Evolutionary conservation across 2,329 filamentous ascomycete species (phyloP).

Genomic region (Aspergillus sp.): DNA sequence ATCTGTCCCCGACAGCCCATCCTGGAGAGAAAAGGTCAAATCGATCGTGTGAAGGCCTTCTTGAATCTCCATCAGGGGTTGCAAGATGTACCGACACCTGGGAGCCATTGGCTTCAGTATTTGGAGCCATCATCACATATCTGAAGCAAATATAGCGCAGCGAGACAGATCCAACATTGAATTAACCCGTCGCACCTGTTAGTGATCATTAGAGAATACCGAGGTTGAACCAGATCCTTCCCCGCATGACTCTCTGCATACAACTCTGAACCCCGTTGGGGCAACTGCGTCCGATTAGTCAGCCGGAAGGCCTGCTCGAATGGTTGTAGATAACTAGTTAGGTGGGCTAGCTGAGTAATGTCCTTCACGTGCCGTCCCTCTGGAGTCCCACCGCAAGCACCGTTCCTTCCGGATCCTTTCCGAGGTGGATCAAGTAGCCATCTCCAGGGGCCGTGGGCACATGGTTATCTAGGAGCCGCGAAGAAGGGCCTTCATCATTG

Average conservation of each 20-base stretch:
- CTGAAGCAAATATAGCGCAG: background rate
- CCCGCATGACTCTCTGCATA: background rate
- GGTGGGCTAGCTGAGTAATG: background rate
- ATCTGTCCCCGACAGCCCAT: conserved; percentile 1
- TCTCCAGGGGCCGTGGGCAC: background rate
- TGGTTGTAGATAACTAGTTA: background rate
- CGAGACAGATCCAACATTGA: background rate
- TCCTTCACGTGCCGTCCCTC: background rate
- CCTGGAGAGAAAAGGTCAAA: background rate
- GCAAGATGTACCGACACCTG: background rate
- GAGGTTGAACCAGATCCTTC: background rate
- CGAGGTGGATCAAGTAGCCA: too few relatives aligned
- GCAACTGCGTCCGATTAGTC: background rate
- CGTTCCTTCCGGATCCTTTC: background rate
- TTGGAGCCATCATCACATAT: background rate
- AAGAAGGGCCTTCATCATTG: background rate
- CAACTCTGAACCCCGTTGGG: background rate
- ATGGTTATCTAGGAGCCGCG: background rate
- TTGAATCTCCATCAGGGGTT: background rate
- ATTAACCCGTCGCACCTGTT: background rate
- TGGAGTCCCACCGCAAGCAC: background rate
- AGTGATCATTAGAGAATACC: background rate
- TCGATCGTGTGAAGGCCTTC: background rate
- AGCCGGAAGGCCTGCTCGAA: background rate
- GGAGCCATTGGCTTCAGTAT: background rate